Conservation (phyloP, 1,139 yeast species). For the Suhomyces kunorum region DNA sequence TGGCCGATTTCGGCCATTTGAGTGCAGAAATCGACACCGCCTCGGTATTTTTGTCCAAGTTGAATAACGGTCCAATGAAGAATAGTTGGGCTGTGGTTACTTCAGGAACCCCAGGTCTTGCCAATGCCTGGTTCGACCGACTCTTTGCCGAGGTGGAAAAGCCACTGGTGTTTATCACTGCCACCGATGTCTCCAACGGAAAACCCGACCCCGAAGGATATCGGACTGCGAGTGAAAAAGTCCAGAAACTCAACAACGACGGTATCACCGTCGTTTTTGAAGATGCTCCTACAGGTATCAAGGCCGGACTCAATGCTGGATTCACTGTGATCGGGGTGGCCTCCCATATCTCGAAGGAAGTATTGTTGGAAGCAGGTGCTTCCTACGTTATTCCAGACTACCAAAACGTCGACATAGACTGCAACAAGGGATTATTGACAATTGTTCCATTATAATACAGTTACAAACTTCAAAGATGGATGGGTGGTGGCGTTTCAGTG, state of each 20-base stretch:
- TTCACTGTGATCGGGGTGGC: conserved; percentile 24
- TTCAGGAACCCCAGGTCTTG: conserved; percentile 23
- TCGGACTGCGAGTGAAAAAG: conserved; percentile 15
- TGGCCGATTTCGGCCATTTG: conserved; percentile 21
- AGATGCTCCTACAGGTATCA: conserved; percentile 26
- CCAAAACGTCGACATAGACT: conserved; percentile 14
- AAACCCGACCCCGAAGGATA: conserved; percentile 26
- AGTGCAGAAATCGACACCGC: conserved; percentile 21
- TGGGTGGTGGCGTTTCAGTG: too few species aligned
- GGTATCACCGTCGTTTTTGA: conserved; percentile 23
- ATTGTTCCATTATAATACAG: conserved; percentile 8
- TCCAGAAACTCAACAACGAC: conserved; percentile 9
- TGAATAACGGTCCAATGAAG: conserved; percentile 13
- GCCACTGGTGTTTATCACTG: conserved; percentile 25
- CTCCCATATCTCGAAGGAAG: conserved; percentile 21
- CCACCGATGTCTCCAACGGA: conserved; percentile 21
- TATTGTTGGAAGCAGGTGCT: conserved; percentile 24
- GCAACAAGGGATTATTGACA: conserved; percentile 3
- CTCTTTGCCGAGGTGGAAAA: conserved; percentile 14
- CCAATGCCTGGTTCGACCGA: conserved; percentile 22
- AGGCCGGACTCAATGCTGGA: conserved; percentile 24
- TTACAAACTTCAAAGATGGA: too few species aligned
- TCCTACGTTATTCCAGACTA: conserved; percentile 21
- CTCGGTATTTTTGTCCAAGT: conserved; percentile 12
- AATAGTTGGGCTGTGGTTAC: conserved; percentile 25